phyloP scores from a whole-genome alignment of 345 rosid species.

The Nephelium lappaceum region DNA sequence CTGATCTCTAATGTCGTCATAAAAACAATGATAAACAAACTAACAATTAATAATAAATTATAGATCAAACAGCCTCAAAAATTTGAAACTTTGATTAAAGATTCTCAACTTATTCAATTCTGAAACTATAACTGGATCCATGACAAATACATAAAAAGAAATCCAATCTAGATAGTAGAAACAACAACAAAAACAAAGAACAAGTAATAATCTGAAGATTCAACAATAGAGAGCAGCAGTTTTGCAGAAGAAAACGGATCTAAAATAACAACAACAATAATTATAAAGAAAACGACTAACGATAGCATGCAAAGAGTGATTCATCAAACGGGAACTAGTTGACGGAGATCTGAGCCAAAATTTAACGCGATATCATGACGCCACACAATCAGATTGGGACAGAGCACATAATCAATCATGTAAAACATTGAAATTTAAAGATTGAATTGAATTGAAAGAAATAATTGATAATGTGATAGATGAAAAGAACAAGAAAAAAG shows the following conservation, averaged over 20 bases:
- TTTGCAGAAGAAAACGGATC: slow-evolving; percentile 11
- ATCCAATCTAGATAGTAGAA: not conserved
- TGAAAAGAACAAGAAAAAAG: no score
- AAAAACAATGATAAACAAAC: not conserved
- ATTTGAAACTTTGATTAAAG: not conserved
- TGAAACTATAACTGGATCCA: no score
- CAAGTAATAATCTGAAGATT: not conserved
- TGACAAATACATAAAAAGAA: not conserved
- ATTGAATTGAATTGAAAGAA: no score
- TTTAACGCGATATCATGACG: not conserved
- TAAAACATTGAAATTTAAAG: no score
- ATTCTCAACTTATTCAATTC: not conserved
- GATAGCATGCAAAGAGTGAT: not conserved
- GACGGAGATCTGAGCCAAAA: not conserved
- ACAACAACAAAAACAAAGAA: not conserved
- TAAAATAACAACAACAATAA: not conserved
- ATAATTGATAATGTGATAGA: no score
- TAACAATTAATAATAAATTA: not conserved
- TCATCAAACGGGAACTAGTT: not conserved
- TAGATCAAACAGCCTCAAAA: not conserved
- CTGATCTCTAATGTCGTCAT: not conserved
- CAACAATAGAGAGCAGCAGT: not conserved
- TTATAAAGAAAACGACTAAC: not conserved
- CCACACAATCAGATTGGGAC: not conserved
- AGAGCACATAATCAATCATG: not conserved